phyloP scores from a whole-genome alignment of 768 basidiomycete genomes.

The Tylopilus rubrobrunneus region DNA sequence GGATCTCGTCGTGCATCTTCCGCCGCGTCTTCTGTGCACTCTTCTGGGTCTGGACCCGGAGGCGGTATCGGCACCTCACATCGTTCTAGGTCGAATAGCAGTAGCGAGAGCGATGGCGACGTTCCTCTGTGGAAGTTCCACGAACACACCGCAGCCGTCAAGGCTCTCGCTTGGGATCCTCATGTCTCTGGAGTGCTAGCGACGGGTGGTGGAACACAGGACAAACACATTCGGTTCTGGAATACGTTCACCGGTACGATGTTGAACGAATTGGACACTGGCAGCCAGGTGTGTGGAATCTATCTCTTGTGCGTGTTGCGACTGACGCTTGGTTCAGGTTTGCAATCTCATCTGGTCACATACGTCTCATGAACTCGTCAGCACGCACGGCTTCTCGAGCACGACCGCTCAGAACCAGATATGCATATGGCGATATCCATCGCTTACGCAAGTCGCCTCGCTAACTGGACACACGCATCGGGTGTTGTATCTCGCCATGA shows the following conservation, averaged over 20 bases:
- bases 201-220: constrained; percentile 97
- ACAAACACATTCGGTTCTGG: constrained; percentile 98
- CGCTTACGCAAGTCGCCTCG: constrained; percentile 90
- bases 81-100: constrained; percentile 24
- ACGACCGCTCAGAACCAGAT: constrained; percentile 95
- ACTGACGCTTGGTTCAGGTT: constrained; percentile 50
- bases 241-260: constrained; percentile 84
- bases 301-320: not conserved
- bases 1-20: constrained; percentile 45
- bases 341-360: constrained; percentile 97
- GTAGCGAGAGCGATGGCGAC: constrained; percentile 39
- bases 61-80: constrained; percentile 23
- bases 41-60: constrained; percentile 29
- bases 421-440: constrained; percentile 93
- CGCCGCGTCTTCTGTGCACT: constrained; percentile 22
- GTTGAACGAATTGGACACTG: constrained; percentile 88
- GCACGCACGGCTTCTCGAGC: constrained; percentile 94
- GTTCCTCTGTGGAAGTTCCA: constrained; percentile 90
- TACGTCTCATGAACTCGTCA: constrained; percentile 95
- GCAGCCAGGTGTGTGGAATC: constrained; percentile 68
- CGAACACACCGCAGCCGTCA: constrained; percentile 95
- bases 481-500: constrained; percentile 96
- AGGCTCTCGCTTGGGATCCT: constrained; percentile 97
- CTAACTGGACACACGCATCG: constrained; percentile 93
- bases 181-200: constrained; percentile 89